These are phyloP conservation scores for Pyracantha coccinea DNA, from an alignment of 331 rosid species.

Conservation along the genomic window DNA sequence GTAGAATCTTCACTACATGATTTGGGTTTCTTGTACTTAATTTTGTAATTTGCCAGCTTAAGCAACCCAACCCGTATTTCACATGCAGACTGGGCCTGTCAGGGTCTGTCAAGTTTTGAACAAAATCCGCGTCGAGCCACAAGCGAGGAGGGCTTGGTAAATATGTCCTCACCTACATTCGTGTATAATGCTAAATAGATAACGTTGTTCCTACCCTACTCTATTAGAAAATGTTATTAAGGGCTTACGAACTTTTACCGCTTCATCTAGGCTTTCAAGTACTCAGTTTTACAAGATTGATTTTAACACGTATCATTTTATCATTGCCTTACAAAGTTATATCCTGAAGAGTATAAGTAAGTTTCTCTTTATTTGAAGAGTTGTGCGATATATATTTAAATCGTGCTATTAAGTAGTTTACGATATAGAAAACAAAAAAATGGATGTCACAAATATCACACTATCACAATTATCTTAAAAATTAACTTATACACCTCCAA, in stretches of 20 bases:
- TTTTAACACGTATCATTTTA: background rate
- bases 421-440: background rate
- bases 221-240: background rate
- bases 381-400: too few species aligned
- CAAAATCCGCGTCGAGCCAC: background rate
- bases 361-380: too few species aligned
- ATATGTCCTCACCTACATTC: background rate
- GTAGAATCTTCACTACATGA: too few species aligned
- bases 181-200: background rate
- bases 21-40: background rate
- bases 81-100: background rate
- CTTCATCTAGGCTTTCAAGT: background rate
- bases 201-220: background rate
- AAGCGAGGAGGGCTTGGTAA: background rate
- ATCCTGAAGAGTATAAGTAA: too few species aligned
- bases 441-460: background rate
- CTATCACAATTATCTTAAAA: background rate
- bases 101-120: background rate
- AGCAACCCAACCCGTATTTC: background rate
- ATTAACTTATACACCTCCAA: background rate
- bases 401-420: too few species aligned
- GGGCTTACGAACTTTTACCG: background rate
- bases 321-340: too few species aligned
- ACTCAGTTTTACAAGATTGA: background rate
- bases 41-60: background rate